A percentile compares a stretch with the other conserved stretches of the same genome.
Evolutionary conservation across 345 rosid species (phyloP).

Genomic region (Sonneratia caseolaris): DNA sequence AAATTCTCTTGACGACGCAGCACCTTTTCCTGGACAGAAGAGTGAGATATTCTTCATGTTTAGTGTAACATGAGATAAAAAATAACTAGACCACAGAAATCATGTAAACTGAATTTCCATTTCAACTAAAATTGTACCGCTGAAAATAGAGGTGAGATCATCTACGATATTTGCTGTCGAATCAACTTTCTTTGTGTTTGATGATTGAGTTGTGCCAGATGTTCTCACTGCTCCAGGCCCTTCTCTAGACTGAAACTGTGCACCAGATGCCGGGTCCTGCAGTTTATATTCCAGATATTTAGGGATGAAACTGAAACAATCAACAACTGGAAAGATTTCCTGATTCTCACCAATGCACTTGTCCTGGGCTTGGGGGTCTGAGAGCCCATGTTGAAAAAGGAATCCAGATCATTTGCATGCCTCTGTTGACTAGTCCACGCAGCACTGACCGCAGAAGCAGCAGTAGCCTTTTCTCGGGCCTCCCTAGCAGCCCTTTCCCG

Average conservation of each 20-base stretch:
- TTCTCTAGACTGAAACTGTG: slow-evolving; percentile 19
- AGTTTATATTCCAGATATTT: slow-evolving; percentile 5
- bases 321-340: slow-evolving; percentile 4
- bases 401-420: slow-evolving; percentile 27
- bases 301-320: not conserved
- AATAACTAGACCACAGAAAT: not conserved
- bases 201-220: slow-evolving; percentile 18
- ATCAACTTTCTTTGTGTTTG: slow-evolving; percentile 26
- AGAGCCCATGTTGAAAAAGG: slow-evolving; percentile 23
- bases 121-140: slow-evolving; percentile 13
- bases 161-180: slow-evolving; percentile 26
- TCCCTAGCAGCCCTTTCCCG: slow-evolving; percentile 31
- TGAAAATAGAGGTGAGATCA: slow-evolving; percentile 30
- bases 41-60: not conserved
- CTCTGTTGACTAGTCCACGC: slow-evolving; percentile 15
- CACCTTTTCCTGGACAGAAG: slow-evolving; percentile 15
- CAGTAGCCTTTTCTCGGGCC: slow-evolving; percentile 27
- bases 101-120: not conserved
- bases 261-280: slow-evolving; percentile 31
- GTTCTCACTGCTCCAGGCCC: slow-evolving; percentile 25
- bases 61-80: not conserved
- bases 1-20: slow-evolving; percentile 27
- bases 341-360: slow-evolving; percentile 5
- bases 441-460: slow-evolving; percentile 33
- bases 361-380: slow-evolving; percentile 29